These are phyloP conservation scores for Aspergillus quadrilineatus DNA, from an alignment of 2,329 filamentous ascomycete species.

Conservation along the genomic window DNA sequence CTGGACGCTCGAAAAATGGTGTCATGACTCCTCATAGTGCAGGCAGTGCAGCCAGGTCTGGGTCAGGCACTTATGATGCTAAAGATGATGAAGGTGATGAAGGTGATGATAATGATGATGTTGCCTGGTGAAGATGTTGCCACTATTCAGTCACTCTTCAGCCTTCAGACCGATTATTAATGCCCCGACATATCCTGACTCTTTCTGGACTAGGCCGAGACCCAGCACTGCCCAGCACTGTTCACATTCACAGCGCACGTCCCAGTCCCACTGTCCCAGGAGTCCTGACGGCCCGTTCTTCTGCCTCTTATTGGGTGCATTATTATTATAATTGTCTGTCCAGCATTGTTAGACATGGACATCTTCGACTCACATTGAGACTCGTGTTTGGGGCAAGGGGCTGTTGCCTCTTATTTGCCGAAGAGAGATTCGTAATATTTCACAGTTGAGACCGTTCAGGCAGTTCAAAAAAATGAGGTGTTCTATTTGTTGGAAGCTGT, in stretches of 20 bases:
- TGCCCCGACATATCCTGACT: conserved; percentile 5
- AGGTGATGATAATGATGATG: not conserved
- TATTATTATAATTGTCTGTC: conserved; percentile 4
- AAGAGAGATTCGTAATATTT: not conserved
- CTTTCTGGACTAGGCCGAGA: not conserved
- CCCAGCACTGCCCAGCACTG: not conserved
- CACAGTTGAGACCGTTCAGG: not conserved
- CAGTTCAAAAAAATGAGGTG: not conserved
- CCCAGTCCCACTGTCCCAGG: not conserved
- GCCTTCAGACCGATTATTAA: conserved; percentile 2
- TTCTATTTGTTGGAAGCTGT: not conserved
- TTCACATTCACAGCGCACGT: conserved; percentile 4
- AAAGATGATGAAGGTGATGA: not conserved
- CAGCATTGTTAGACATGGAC: not conserved
- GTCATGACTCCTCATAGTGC: not conserved
- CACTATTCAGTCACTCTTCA: not conserved
- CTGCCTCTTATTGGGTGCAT: conserved; percentile 6
- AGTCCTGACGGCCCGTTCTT: not conserved
- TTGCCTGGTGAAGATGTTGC: not conserved
- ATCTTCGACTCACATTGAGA: not conserved
- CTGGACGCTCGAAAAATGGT: not conserved
- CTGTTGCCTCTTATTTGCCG: conserved; percentile 1
- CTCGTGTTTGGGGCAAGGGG: not conserved
- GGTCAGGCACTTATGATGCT: not conserved
- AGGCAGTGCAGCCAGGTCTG: not conserved